phyloP scores from a whole-genome alignment of 1,284 basidiomycete genomes.

The Phlebopus sp. region DNA sequence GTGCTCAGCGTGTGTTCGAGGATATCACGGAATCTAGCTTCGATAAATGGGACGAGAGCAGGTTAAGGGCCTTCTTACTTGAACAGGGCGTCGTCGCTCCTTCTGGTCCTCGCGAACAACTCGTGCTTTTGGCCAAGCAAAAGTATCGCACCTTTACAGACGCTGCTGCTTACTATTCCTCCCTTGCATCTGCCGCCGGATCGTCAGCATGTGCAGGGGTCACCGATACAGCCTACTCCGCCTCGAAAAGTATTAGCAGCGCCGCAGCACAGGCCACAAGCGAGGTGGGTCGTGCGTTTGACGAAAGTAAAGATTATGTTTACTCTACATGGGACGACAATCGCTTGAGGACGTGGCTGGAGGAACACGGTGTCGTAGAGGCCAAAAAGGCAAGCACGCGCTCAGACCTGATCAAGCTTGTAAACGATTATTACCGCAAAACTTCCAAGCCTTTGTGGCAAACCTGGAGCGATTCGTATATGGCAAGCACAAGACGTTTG shows the following conservation, averaged over 20 bases:
- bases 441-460: constrained; percentile 69
- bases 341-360: constrained; percentile 66
- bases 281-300: constrained; percentile 55
- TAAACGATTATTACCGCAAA: constrained; percentile 67
- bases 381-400: constrained; percentile 60
- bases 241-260: constrained; percentile 43
- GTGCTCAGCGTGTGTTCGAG: constrained; percentile 66
- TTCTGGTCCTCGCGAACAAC: constrained; percentile 73
- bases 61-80: constrained; percentile 79
- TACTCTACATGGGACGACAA: constrained; percentile 88
- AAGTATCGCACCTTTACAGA: constrained; percentile 59
- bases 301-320: constrained; percentile 81
- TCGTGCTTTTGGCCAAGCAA: constrained; percentile 74
- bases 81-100: constrained; percentile 85
- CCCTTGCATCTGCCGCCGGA: constrained; percentile 53
- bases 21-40: constrained; percentile 55
- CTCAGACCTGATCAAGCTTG: constrained; percentile 66
- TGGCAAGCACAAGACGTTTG: constrained; percentile 49
- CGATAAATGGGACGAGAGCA: constrained; percentile 79
- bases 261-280: constrained; percentile 51
- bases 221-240: constrained; percentile 35
- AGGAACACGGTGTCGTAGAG: constrained; percentile 71
- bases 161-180: constrained; percentile 51
- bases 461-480: constrained; percentile 82
- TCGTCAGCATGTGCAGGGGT: constrained; percentile 47